Conservation (phyloP, 192 early-diverging fungal genomes). For the Diversispora eburnea region DNA sequence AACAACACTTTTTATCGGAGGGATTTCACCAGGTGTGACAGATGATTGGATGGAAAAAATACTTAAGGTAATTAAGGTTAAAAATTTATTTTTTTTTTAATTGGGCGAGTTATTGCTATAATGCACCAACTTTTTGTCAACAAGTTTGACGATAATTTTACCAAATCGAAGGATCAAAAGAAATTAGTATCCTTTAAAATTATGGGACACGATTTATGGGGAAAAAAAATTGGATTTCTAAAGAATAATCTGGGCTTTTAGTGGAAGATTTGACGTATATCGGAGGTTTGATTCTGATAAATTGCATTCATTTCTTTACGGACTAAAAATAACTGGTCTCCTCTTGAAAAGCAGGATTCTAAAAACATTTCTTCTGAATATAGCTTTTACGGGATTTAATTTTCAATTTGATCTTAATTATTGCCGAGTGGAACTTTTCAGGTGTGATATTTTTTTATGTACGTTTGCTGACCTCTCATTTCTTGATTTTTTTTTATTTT, state of each 20-base stretch:
- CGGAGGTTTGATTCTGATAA: slow-evolving; percentile 22
- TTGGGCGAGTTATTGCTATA: slow-evolving; percentile 3
- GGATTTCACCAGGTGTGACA: slow-evolving; percentile 63
- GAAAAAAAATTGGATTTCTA: slow-evolving; percentile 4
- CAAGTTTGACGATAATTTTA: slow-evolving; percentile 33
- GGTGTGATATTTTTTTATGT: slow-evolving; percentile 15
- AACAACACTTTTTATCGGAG: slow-evolving; percentile 67
- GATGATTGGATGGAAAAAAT: slow-evolving; percentile 65
- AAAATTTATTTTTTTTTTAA: slow-evolving; percentile 1
- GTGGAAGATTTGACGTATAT: slow-evolving; percentile 3
- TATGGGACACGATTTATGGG: not conserved
- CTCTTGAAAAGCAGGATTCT: not conserved
- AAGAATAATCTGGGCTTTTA: slow-evolving; percentile 4
- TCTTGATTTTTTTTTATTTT: slow-evolving; percentile 8
- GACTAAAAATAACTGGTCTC: not conserved
- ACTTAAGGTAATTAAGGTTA: slow-evolving; percentile 45
- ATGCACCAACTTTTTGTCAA: slow-evolving; percentile 22
- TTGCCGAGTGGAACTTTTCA: not conserved
- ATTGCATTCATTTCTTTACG: not conserved
- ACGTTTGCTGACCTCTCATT: slow-evolving; percentile 2
- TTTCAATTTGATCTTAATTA: not conserved
- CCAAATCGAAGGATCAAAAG: slow-evolving; percentile 25
- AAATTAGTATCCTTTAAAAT: not conserved
- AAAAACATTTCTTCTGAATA: not conserved
- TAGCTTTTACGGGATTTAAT: not conserved